Conservation (phyloP, 345 rosid genomes). For the Acer negundo region DNA sequence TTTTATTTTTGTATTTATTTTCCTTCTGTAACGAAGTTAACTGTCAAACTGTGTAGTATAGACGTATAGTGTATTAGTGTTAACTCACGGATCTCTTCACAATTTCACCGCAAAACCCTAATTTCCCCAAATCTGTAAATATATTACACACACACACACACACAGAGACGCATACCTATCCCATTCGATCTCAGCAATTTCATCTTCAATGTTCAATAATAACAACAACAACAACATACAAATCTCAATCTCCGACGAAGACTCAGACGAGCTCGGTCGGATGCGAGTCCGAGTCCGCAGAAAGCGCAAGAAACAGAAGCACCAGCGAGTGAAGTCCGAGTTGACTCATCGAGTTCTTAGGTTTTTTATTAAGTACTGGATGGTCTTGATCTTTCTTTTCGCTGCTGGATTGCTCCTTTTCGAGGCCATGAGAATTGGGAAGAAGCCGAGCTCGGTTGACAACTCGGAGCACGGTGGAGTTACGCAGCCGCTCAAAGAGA, state of each 20-base stretch:
- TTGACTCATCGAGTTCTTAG: constrained; percentile 47
- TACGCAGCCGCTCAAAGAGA: constrained; percentile 2
- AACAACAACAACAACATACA: constrained; percentile 46
- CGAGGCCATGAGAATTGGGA: constrained; percentile 66
- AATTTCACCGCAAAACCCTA: constrained; percentile 6
- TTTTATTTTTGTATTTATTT: too few species aligned
- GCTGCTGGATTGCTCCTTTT: constrained; percentile 58
- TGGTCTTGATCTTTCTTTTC: constrained; percentile 47
- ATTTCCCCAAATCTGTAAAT: background rate
- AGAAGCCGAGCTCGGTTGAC: constrained; percentile 26
- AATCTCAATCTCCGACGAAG: constrained; percentile 78
- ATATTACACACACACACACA: background rate
- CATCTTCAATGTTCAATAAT: constrained; percentile 41
- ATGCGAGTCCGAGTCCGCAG: constrained; percentile 64
- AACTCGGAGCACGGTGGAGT: constrained; percentile 13
- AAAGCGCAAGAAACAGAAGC: constrained; percentile 67
- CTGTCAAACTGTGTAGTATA: background rate
- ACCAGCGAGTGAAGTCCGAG: constrained; percentile 43
- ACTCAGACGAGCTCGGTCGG: constrained; percentile 58
- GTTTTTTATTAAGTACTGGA: constrained; percentile 66
- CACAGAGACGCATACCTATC: background rate
- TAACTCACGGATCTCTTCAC: background rate
- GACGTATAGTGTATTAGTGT: background rate
- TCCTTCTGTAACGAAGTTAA: background rate
- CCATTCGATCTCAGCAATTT: constrained; percentile 15